A percentile compares a stretch with the other conserved stretches of the same genome.
Conservation (phyloP, 1,284 basidiomycete genomes). For the Malassezia furfur region DNA sequence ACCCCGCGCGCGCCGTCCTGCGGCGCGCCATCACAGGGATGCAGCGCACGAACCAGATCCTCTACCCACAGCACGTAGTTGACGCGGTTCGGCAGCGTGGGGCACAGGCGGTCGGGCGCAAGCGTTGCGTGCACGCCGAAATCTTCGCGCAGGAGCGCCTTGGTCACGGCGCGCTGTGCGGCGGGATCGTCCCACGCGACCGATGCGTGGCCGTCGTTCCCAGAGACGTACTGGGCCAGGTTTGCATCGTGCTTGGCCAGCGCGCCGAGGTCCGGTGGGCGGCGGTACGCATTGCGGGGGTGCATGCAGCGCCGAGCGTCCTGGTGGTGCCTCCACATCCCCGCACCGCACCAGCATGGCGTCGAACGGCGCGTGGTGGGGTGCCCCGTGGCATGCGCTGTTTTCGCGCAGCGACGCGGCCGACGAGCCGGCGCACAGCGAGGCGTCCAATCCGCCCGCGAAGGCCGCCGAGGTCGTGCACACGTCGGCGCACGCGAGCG, state of each 20-base stretch:
- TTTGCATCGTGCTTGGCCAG: constrained; percentile 1
- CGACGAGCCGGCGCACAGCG: neutral
- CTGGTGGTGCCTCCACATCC: neutral
- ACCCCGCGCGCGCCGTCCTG: constrained; percentile 1
- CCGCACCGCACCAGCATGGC: too few relatives aligned
- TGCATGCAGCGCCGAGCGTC: constrained; percentile 3
- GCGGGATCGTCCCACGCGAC: constrained; percentile 16
- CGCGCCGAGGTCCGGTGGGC: constrained; percentile 2
- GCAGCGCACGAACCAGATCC: constrained; percentile 9
- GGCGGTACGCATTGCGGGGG: constrained; percentile 12
- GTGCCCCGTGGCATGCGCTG: neutral
- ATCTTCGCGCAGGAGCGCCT: constrained; percentile 18
- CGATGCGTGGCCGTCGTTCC: neutral
- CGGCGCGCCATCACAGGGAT: neutral
- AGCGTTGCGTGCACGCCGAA: constrained; percentile 18
- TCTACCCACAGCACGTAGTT: constrained; percentile 20
- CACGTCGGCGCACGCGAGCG: neutral
- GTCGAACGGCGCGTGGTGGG: neutral
- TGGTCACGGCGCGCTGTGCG: constrained; percentile 16
- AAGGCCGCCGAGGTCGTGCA: neutral
- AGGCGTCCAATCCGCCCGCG: neutral
- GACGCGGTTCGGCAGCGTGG: constrained; percentile 21
- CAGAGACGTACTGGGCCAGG: neutral
- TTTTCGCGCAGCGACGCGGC: neutral
- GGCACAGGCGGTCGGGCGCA: constrained; percentile 20